Evolutionary conservation across 805 yeast species (phyloP).

Genomic region (Candida silvicultrix): DNA sequence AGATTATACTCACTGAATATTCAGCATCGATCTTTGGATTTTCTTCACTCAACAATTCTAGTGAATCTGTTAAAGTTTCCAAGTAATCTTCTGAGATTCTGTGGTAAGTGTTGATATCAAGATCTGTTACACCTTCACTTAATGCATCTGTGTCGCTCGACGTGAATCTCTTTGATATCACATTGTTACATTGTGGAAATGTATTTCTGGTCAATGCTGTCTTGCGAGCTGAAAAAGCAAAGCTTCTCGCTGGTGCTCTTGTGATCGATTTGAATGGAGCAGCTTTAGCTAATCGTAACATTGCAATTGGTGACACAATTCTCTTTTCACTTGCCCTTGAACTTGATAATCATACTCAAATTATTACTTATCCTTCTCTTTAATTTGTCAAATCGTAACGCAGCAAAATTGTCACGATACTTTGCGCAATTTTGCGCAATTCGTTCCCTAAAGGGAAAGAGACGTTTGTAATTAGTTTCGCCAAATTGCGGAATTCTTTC

Average conservation of each 20-base stretch:
- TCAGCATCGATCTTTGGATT: conserved; percentile 68
- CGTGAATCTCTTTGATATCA: neutral
- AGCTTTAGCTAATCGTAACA: neutral
- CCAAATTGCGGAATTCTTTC: neutral
- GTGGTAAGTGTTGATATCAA: conserved; percentile 55
- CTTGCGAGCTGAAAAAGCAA: neutral
- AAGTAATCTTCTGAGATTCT: conserved; percentile 57
- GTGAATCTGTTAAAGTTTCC: conserved; percentile 58
- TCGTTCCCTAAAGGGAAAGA: neutral
- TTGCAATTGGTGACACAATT: too few species aligned
- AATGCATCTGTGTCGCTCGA: neutral
- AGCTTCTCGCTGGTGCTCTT: neutral
- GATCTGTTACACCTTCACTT: conserved; percentile 25
- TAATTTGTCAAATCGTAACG: neutral
- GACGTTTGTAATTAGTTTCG: neutral
- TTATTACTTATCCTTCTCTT: neutral
- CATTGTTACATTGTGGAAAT: neutral
- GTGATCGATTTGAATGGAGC: neutral
- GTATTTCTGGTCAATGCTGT: neutral
- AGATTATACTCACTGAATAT: conserved; percentile 38
- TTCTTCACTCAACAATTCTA: conserved; percentile 62
- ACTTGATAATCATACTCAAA: too few species aligned
- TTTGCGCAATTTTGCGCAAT: neutral
- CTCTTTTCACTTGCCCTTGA: too few species aligned
- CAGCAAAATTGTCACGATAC: too few species aligned